Percentiles rank a stretch among this genome's conserved stretches.
Evolutionary conservation across 139 green algal genomes (phyloP).

Genomic region (Zygnema circumcarinatum): DNA sequence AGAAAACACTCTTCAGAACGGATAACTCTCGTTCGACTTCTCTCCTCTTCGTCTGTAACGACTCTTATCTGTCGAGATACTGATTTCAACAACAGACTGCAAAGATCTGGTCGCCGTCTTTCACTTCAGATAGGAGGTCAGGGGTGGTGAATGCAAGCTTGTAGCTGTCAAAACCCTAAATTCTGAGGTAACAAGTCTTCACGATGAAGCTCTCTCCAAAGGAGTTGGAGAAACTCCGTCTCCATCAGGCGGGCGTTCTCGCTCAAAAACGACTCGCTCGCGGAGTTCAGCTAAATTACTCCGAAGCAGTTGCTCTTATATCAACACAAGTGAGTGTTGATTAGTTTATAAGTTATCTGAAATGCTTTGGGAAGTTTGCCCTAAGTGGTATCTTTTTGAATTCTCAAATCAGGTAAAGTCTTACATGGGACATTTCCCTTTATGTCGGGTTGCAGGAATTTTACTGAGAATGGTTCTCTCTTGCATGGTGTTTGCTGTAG

Average conservation of each 20-base stretch:
- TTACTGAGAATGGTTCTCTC: too few species aligned
- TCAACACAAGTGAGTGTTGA: slow-evolving; percentile 45
- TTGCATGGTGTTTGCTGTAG: too few species aligned
- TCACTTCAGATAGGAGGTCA: not conserved
- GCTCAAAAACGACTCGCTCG: slow-evolving; percentile 63
- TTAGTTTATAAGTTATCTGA: too few species aligned
- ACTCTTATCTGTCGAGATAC: not conserved
- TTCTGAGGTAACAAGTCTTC: too few species aligned
- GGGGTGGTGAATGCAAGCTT: too few species aligned
- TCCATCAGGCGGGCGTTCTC: slow-evolving; percentile 49
- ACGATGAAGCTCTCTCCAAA: slow-evolving; percentile 62
- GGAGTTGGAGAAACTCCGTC: slow-evolving; percentile 65
- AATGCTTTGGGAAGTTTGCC: too few species aligned
- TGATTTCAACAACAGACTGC: not conserved
- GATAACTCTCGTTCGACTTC: not conserved
- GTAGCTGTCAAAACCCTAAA: too few species aligned
- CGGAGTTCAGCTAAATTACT: slow-evolving; percentile 63
- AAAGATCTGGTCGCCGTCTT: not conserved
- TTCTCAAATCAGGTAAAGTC: too few species aligned
- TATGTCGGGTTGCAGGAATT: too few species aligned
- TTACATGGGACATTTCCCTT: too few species aligned
- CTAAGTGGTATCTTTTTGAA: too few species aligned
- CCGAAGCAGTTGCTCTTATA: slow-evolving; percentile 63
- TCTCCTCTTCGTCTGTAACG: not conserved
- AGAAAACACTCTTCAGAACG: not conserved